These are phyloP conservation scores for Pseudogymnoascus sp. DNA, from an alignment of 2,329 filamentous ascomycete species.

Conservation along the genomic window DNA sequence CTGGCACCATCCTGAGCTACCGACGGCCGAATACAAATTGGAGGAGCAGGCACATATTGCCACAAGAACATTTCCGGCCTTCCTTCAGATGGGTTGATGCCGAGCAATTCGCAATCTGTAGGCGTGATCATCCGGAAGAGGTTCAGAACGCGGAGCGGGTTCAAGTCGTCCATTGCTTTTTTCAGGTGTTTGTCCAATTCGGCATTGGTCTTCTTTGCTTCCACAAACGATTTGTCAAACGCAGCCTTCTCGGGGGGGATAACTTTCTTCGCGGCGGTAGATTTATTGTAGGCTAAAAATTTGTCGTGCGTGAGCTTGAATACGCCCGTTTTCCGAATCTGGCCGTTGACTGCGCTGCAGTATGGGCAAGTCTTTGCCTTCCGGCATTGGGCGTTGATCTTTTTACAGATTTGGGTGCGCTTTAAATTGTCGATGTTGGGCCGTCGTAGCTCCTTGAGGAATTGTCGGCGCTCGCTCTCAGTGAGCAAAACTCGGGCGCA, in stretches of 20 bases:
- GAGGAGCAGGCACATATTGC: constrained; percentile 91
- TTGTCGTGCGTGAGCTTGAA: constrained; percentile 93
- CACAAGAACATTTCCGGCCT: constrained; percentile 95
- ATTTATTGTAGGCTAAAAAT: constrained; percentile 80
- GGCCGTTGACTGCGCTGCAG: constrained; percentile 77
- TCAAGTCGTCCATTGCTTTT: constrained; percentile 90
- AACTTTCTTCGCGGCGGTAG: constrained; percentile 76
- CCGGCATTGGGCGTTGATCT: constrained; percentile 79
- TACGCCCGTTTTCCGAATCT: constrained; percentile 85
- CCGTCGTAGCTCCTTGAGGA: constrained; percentile 70
- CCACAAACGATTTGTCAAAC: constrained; percentile 78
- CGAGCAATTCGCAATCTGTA: constrained; percentile 82
- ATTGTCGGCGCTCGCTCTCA: constrained; percentile 68
- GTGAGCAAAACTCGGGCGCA: constrained; percentile 78
- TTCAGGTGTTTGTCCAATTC: constrained; percentile 87
- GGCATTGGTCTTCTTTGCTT: constrained; percentile 66
- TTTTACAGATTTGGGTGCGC: constrained; percentile 75
- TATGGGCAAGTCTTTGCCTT: constrained; percentile 78
- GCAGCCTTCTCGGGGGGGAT: constrained; percentile 71
- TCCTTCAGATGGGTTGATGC: constrained; percentile 77
- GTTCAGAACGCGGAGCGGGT: constrained; percentile 79
- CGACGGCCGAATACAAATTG: constrained; percentile 87
- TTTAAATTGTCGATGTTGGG: constrained; percentile 82
- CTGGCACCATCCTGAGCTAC: constrained; percentile 89
- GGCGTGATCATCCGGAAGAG: constrained; percentile 83